These are phyloP conservation scores for Lunularia cruciata DNA, from an alignment of 225 moss, liverwort and hornwort genomes.

Conservation along the genomic window DNA sequence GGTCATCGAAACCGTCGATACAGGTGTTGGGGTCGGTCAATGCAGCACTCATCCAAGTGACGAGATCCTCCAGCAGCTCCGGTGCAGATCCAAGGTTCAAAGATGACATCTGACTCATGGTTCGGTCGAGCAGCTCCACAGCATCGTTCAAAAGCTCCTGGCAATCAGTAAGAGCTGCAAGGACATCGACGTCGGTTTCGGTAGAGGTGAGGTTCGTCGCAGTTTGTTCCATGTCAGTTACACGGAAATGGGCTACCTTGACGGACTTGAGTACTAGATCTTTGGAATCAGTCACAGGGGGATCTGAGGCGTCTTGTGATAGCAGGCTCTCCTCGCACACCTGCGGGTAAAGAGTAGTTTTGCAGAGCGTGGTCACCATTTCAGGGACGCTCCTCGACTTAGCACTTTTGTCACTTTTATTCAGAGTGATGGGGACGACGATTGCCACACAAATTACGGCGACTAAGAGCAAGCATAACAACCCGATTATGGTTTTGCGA, in stretches of 20 bases:
- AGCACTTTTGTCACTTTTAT: not conserved
- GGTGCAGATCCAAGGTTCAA: constrained; percentile 1
- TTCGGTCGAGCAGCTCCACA: constrained; percentile 16
- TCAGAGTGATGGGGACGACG: constrained; percentile 8
- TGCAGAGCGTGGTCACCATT: constrained; percentile 17
- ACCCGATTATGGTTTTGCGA: constrained; percentile 6
- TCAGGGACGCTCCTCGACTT: not conserved
- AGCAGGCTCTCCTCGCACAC: constrained; percentile 3
- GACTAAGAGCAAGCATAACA: constrained; percentile 13
- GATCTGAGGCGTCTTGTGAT: not conserved
- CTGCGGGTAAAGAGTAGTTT: constrained; percentile 19
- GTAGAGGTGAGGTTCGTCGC: constrained; percentile 3
- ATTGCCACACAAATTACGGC: constrained; percentile 16
- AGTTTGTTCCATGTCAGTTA: constrained; percentile 2
- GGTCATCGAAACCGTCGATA: constrained; percentile 22
- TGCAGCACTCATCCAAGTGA: constrained; percentile 27
- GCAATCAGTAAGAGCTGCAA: constrained; percentile 24
- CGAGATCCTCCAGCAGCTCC: constrained; percentile 9
- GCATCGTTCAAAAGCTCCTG: constrained; percentile 19
- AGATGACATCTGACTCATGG: not conserved
- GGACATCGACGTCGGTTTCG: constrained; percentile 10
- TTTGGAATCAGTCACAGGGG: constrained; percentile 6
- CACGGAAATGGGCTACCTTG: not conserved
- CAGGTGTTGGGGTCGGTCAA: constrained; percentile 24
- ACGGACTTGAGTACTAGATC: constrained; percentile 13